phyloP scores from a whole-genome alignment of 169 alveolate genomes.

The Plasmodium sp. region DNA sequence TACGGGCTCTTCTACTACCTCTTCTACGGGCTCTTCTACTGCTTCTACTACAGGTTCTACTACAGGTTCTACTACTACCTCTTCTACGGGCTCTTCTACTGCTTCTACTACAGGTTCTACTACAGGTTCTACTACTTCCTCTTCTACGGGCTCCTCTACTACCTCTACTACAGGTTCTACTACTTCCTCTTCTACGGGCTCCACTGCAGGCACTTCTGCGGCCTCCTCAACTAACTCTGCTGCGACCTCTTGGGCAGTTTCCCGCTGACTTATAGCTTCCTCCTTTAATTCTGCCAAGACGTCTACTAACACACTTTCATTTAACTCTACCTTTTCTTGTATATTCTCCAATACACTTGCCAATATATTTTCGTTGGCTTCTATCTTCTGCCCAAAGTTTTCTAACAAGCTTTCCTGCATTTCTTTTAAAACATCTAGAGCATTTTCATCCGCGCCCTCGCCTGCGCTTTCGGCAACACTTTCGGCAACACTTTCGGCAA shows the following conservation, averaged over 20 bases:
- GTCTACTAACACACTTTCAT: neutral
- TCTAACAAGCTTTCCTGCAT: slow-evolving; percentile 5
- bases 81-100: neutral
- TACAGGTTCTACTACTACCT: too few relatives aligned
- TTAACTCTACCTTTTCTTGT: neutral
- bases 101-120: neutral
- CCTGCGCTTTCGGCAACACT: neutral
- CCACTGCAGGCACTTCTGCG: neutral
- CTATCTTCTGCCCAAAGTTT: neutral
- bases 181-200: neutral
- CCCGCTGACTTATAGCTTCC: neutral
- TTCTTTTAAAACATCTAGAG: neutral
- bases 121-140: neutral
- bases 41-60: neutral
- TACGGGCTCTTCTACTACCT: neutral
- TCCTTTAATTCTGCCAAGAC: neutral
- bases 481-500: neutral
- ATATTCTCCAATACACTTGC: neutral
- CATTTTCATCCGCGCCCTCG: neutral
- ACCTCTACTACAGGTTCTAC: neutral
- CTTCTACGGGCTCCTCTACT: neutral
- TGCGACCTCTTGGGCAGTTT: neutral
- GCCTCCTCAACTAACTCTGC: neutral
- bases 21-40: neutral
- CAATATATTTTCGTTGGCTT: neutral